Evolutionary conservation across 257 asterid genomes (phyloP).

Genomic region (Nicotiana tomentosiformis): DNA sequence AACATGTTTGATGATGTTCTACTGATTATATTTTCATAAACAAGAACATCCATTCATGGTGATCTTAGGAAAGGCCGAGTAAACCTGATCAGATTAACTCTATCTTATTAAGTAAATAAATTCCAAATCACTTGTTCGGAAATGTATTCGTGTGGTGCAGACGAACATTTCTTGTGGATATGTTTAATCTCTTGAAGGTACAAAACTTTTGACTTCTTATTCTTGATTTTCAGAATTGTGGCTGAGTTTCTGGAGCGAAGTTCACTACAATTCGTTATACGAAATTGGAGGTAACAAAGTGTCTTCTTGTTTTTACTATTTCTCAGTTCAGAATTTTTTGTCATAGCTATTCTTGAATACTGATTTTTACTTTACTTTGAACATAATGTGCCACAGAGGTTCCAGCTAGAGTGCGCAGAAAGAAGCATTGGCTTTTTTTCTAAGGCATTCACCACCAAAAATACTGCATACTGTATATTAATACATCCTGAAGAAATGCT

Average conservation of each 20-base stretch:
- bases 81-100: not conserved
- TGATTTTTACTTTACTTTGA: not conserved
- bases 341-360: not conserved
- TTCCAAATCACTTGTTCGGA: not conserved
- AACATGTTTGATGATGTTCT: not conserved
- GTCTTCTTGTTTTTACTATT: not conserved
- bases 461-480: not conserved
- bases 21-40: not conserved
- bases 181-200: not conserved
- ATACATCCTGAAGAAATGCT: not conserved
- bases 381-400: constrained; percentile 40
- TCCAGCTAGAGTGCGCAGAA: constrained; percentile 51
- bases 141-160: not conserved
- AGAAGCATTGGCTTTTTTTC: constrained; percentile 75
- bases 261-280: constrained; percentile 81
- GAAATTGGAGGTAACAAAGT: constrained; percentile 62
- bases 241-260: constrained; percentile 99
- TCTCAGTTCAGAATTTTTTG: not conserved
- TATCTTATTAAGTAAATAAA: not conserved
- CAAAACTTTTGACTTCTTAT: not conserved
- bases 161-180: not conserved
- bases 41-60: not conserved
- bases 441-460: constrained; percentile 17
- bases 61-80: not conserved
- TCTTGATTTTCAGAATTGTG: constrained; percentile 50